Evolutionary conservation across 2,329 filamentous ascomycete species (phyloP).

Genomic region (Aspergillus alliaceus): DNA sequence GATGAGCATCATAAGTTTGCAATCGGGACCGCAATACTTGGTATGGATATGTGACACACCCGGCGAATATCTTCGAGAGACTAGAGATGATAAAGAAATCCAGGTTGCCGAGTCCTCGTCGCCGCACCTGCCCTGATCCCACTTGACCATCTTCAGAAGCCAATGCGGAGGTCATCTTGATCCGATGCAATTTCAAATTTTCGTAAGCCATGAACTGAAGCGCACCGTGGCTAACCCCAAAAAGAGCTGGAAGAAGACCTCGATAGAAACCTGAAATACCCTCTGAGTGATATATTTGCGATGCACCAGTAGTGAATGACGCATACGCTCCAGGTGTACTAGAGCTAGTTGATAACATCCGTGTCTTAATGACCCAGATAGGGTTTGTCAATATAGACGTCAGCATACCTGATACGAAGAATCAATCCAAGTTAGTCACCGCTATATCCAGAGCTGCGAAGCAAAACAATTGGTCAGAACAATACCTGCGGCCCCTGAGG

Average conservation of each 20-base stretch:
- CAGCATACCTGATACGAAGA: constrained; percentile 55
- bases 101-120: constrained; percentile 60
- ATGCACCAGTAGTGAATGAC: constrained; percentile 70
- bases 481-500: constrained; percentile 64
- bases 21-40: constrained; percentile 86
- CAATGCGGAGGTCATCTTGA: constrained; percentile 36
- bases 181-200: constrained; percentile 63
- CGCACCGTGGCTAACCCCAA: constrained; percentile 88
- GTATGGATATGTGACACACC: constrained; percentile 90
- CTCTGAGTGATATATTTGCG: constrained; percentile 67
- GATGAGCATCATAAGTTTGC: constrained; percentile 82
- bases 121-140: constrained; percentile 20
- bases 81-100: constrained; percentile 82
- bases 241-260: constrained; percentile 75
- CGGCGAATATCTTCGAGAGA: constrained; percentile 80
- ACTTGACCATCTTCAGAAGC: constrained; percentile 25
- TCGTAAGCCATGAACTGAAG: constrained; percentile 98
- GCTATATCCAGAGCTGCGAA: neutral
- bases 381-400: constrained; percentile 88
- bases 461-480: neutral
- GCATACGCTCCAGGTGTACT: constrained; percentile 75
- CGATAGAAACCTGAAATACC: constrained; percentile 82
- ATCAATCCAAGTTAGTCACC: neutral
- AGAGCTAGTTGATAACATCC: constrained; percentile 86
- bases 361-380: constrained; percentile 96